Base-by-base conservation (phyloP, 192 early-diverging fungal genomes). In the Coemansia sp. region DNA sequence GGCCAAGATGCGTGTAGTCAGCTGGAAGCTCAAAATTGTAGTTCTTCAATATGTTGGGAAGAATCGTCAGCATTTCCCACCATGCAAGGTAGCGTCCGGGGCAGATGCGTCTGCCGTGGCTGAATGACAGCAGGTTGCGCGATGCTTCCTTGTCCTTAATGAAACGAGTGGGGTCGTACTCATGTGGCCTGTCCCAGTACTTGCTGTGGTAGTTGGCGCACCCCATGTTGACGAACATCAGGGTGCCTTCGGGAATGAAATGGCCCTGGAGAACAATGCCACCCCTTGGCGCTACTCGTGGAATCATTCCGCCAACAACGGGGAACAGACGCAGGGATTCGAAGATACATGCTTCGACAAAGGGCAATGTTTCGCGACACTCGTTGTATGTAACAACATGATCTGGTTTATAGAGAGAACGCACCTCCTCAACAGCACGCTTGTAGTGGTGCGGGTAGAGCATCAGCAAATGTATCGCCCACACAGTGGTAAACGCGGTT, bases 251-350 rank as follows among this genome's bases (percentile, higher is more conserved):
- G 15, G 75, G 70, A 12, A 77, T 68, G 48, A 65, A 68, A 42
- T 72, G 42, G 2, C 63, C 66, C 21, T 63, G 56, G 12, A 77
- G 10, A 0, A 69, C 57, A 6, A 65, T 61, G 16, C 75, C 75
- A 8, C 75, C 75, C 18, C 47, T n/a, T 4, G 75, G 75, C 45
- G 71, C 57, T 8, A 41, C 26, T 48, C 75, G 43, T 21, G 75
- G 65, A 42, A 76, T 45, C 32, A 63, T 62, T 10, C 26, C 21
- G 21, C 62, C 59, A 13, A 67, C 52, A 15, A 66, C 73, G 2
- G 73, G 73, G n/a, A 58, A 41, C 50, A 75, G 49, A 11, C 75
- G 69, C 65, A 77, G 23, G n/a, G 75, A 57, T 44, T 77, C 75
- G 37, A 67, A 68, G 11, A 72, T 49, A 41, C 69, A 71, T 6